Conservation (phyloP, 805 yeast species). For the Nakazawaea ishiwadae region DNA sequence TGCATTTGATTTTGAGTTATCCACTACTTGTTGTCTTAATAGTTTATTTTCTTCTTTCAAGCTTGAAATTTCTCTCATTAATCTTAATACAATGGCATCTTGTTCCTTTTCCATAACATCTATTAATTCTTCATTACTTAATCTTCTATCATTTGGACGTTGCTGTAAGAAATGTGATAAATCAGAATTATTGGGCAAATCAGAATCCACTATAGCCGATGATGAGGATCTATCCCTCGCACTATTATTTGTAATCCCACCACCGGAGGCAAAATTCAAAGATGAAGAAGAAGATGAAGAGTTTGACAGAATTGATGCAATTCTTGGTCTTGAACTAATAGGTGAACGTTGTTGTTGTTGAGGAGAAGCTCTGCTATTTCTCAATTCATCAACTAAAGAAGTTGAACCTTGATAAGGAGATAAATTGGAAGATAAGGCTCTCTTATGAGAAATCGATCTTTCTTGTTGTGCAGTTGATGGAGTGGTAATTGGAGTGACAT, state of each 20-base stretch:
- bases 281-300: no score
- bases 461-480: not conserved
- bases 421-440: not conserved
- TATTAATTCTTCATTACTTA: slow-evolving; percentile 43
- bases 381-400: not conserved
- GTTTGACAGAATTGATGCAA: no score
- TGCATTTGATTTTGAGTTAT: not conserved
- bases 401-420: not conserved
- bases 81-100: slow-evolving; percentile 64
- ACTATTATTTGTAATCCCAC: no score
- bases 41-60: slow-evolving; percentile 49
- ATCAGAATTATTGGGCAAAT: no score
- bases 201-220: not conserved
- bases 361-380: not conserved
- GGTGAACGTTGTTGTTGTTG: not conserved
- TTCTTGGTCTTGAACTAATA: no score
- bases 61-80: slow-evolving; percentile 56
- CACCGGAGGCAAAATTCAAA: not conserved
- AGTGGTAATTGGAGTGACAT: no score
- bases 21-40: slow-evolving; percentile 27
- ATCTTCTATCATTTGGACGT: not conserved
- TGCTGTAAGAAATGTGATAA: not conserved
- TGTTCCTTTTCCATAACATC: slow-evolving; percentile 70
- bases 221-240: no score
- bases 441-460: not conserved